These are phyloP conservation scores for Purpureocillium lavendulum DNA, from an alignment of 2,329 filamentous ascomycete genomes.

Conservation along the genomic window DNA sequence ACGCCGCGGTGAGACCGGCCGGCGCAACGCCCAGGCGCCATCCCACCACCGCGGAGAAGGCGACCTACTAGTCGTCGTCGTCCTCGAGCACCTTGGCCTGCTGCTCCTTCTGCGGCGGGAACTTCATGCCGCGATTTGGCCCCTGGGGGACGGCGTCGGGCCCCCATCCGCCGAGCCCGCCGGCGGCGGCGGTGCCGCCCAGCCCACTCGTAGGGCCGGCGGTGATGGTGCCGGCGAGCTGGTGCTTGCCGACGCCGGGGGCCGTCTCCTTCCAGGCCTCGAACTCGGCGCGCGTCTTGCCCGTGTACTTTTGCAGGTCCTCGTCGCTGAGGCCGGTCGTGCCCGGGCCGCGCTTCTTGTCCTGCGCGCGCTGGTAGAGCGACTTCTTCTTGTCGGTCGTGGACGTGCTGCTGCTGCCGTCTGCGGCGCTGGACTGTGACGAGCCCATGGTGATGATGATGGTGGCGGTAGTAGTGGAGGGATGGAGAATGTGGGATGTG, in stretches of 20 bases:
- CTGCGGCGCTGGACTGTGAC: constrained; percentile 3
- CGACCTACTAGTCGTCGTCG: no score
- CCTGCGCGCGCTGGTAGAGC: constrained; percentile 22
- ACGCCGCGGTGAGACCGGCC: no score
- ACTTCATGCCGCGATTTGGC: constrained; percentile 23
- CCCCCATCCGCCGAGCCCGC: constrained; percentile 27
- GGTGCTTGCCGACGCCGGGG: constrained; percentile 31
- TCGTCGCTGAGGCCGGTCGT: constrained; percentile 22
- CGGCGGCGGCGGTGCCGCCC: constrained; percentile 17
- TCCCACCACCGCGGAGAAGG: no score
- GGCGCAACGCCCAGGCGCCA: no score
- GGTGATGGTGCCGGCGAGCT: constrained; percentile 23
- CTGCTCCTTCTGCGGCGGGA: constrained; percentile 16
- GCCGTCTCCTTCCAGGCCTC: constrained; percentile 25
- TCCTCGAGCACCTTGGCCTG: neutral
- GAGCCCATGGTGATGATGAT: constrained; percentile 4
- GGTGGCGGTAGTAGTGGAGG: neutral
- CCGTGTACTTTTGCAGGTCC: constrained; percentile 31
- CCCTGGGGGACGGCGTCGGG: constrained; percentile 15
- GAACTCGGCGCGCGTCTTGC: constrained; percentile 26
- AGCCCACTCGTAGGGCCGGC: constrained; percentile 21
- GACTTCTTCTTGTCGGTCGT: constrained; percentile 13
- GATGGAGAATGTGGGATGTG: neutral
- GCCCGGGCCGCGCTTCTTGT: constrained; percentile 18
- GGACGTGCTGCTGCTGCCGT: neutral